These are phyloP conservation scores for Solanum hybrid DNA, from an alignment of 305 asterid genomes.

Conservation along the genomic window DNA sequence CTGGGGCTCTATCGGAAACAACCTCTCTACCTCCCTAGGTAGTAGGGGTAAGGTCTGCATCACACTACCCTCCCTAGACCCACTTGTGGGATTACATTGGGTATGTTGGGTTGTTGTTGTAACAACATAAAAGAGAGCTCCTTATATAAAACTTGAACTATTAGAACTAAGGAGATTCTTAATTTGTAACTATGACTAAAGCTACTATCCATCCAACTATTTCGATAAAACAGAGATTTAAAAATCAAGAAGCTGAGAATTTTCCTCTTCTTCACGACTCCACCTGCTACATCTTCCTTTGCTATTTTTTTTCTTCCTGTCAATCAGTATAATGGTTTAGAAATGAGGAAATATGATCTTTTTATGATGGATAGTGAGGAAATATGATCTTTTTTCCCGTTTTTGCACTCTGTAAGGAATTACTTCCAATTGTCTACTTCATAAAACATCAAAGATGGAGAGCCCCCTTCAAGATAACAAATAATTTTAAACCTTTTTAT, in stretches of 20 bases:
- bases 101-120: background rate
- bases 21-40: background rate
- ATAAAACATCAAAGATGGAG: background rate
- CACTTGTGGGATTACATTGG: background rate
- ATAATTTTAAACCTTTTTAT: background rate
- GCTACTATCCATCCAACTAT: background rate
- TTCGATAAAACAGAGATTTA: background rate
- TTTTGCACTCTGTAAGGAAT: background rate
- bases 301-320: background rate
- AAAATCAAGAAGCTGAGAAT: background rate
- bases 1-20: background rate
- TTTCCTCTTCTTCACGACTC: background rate
- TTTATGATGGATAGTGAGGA: background rate
- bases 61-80: background rate
- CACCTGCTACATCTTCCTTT: background rate
- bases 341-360: background rate
- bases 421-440: background rate
- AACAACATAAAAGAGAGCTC: background rate
- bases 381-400: background rate
- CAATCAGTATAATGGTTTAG: background rate
- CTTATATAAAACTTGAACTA: background rate
- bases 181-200: background rate
- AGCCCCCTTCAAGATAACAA: background rate
- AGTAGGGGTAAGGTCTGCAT: background rate
- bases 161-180: background rate